Base-by-base conservation (phyloP, 2,329 filamentous ascomycete genomes). In the Alternaria hordeiaustralica region DNA sequence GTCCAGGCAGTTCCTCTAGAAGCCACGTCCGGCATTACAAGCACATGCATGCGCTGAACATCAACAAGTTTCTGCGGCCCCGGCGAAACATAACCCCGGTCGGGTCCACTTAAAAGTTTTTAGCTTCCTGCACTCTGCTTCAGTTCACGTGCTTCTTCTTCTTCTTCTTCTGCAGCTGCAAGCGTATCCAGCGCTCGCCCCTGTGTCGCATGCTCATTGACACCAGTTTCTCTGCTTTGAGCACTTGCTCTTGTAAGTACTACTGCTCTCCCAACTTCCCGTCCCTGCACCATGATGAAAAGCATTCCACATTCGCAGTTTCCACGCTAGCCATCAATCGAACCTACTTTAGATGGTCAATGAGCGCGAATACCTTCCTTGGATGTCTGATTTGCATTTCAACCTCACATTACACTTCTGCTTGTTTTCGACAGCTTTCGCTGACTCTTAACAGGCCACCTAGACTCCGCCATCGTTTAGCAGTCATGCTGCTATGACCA, bases 241-340 rank as follows among this genome's bases (percentile, higher is more conserved):
- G n/a, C 41, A 55, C 30, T 25, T 15, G 25, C 26, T 57, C 23
- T 36, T 36, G 58, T 64, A 64, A 64, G 61, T 64, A 20, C n/a
- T 36, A 23, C 11, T n/a, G 8, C 26, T 44, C 23, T 20, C 9
- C 6, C 12, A 12, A 10, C n/a, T 33, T 23, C 44, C 49, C 41
- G 6, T 18, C 26, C 41, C 43, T 36, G 30, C 53, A 55, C 44
- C 41, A 89, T 91, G 90, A 92, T 92, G 89, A 92, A 91, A 89
- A 58, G 25, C 81, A 86, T 87, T 85, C 89, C 87, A 84, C 87
- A 92, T 93, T 94, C 90, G 91, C 91, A 93, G 91, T 93, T 93
- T 93, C 89, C 90, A 92, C 91, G 92, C 85, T 89, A 92, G 89
- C 86, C 87, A 86, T 86, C 82, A 77, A 72, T 76, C 80, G 88